Percentiles rank a stretch among this genome's conserved stretches.
Evolutionary conservation across 345 rosid species (phyloP).

Genomic region (Hirschfeldia incana): DNA sequence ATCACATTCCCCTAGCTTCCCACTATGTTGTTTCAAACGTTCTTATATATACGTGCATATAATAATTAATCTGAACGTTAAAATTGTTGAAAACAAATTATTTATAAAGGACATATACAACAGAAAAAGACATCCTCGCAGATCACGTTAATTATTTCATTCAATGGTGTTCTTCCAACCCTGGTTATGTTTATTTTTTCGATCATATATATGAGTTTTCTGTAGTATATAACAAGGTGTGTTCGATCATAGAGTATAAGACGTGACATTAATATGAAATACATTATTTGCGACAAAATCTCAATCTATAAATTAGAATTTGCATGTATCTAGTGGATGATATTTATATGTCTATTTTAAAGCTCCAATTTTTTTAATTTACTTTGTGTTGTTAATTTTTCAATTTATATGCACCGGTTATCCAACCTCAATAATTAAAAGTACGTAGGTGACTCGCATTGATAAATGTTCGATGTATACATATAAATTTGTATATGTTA

Average conservation of each 20-base stretch:
- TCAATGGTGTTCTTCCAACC: too few species aligned
- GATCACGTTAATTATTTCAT: too few species aligned
- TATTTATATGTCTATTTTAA: neutral
- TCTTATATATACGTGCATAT: too few species aligned
- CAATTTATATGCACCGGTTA: neutral
- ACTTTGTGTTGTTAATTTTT: neutral
- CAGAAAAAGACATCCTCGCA: too few species aligned
- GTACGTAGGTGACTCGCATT: conserved; percentile 25
- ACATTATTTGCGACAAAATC: neutral
- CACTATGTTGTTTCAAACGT: neutral
- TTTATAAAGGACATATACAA: too few species aligned
- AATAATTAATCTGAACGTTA: neutral
- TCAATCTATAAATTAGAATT: neutral
- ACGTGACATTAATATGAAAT: neutral
- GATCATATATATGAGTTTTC: too few species aligned
- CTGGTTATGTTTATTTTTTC: too few species aligned
- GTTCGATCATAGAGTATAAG: neutral
- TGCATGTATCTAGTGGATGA: neutral
- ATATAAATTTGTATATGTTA: conserved; percentile 23
- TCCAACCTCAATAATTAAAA: conserved; percentile 34
- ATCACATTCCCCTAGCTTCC: neutral
- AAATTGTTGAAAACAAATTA: neutral
- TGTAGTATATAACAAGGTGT: too few species aligned
- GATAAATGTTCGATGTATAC: conserved; percentile 21
- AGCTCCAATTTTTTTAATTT: neutral